Evolutionary conservation across 441 rosid genomes (phyloP).

Genomic region (Eutrema salsugineum): DNA sequence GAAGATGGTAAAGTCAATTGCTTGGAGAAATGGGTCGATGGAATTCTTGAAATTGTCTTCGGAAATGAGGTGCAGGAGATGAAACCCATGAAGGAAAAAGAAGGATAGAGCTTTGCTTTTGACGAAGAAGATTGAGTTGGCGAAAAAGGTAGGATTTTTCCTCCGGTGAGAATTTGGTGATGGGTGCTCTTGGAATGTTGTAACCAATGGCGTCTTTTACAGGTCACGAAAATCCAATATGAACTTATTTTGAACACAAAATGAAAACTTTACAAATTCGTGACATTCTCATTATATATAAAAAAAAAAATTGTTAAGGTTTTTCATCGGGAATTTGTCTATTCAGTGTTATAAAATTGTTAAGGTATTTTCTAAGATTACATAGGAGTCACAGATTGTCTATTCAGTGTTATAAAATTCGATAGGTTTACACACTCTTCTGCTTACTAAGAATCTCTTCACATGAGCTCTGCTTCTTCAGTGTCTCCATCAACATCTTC

Average conservation of each 20-base stretch:
- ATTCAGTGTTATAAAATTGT: no score
- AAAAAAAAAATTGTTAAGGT: no score
- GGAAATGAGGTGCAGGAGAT: constrained; percentile 32
- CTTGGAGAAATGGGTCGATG: not conserved
- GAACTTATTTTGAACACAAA: not conserved
- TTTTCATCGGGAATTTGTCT: not conserved
- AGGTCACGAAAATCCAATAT: no score
- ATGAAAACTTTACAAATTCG: no score
- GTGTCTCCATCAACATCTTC: constrained; percentile 96
- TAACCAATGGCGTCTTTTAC: constrained; percentile 1
- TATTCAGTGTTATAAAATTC: not conserved
- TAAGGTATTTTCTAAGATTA: not conserved
- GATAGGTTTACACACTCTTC: not conserved
- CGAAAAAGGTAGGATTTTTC: not conserved
- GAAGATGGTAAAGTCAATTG: constrained; percentile 5
- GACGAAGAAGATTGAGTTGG: constrained; percentile 9
- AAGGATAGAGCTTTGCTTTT: not conserved
- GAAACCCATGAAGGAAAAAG: constrained; percentile 34
- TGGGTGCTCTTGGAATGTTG: constrained; percentile 14
- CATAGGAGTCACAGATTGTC: not conserved
- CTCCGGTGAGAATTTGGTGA: not conserved
- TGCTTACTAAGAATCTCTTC: constrained; percentile 11
- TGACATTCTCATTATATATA: no score
- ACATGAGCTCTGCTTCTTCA: constrained; percentile 87
- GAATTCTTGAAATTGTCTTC: constrained; percentile 1